Conservation (phyloP, 176 grass and related monocot genomes). For the Canna indica region DNA sequence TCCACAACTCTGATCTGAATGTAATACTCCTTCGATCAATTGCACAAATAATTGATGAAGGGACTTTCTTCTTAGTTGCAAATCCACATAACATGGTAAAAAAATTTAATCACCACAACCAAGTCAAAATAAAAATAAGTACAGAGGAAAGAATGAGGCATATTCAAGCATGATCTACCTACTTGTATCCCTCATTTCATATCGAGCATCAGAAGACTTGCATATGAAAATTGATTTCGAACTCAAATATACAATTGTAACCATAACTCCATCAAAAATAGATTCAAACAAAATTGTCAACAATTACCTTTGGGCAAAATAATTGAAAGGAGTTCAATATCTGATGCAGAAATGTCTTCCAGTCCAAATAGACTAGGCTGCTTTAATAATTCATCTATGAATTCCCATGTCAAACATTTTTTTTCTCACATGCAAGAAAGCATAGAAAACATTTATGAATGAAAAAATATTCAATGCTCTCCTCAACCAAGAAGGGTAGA, state of each 20-base stretch:
- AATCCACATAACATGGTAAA: too few relatives aligned
- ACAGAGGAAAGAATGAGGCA: too few relatives aligned
- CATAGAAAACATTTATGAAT: constrained; percentile 37
- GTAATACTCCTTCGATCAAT: constrained; percentile 21
- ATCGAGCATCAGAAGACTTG: too few relatives aligned
- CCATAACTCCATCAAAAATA: neutral
- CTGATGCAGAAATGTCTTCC: constrained; percentile 11
- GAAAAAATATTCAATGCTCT: constrained; percentile 34
- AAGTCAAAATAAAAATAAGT: too few relatives aligned
- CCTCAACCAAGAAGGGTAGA: constrained; percentile 35
- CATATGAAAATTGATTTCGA: too few relatives aligned
- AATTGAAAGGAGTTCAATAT: constrained; percentile 33
- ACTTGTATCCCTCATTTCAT: too few relatives aligned
- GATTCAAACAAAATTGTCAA: neutral
- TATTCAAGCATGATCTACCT: too few relatives aligned
- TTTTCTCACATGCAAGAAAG: constrained; percentile 30
- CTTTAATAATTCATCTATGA: too few relatives aligned
- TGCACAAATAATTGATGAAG: constrained; percentile 27
- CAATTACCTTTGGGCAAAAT: constrained; percentile 38
- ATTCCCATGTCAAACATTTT: constrained; percentile 32
- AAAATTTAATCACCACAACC: too few relatives aligned
- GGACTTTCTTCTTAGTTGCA: too few relatives aligned
- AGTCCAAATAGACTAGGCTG: too few relatives aligned
- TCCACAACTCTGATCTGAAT: constrained; percentile 30
- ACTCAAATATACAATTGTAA: too few relatives aligned